A percentile compares a stretch with the other conserved stretches of the same genome.
phyloP scores from a whole-genome alignment of 768 basidiomycete genomes.

The Pisolithus microcarpus region DNA sequence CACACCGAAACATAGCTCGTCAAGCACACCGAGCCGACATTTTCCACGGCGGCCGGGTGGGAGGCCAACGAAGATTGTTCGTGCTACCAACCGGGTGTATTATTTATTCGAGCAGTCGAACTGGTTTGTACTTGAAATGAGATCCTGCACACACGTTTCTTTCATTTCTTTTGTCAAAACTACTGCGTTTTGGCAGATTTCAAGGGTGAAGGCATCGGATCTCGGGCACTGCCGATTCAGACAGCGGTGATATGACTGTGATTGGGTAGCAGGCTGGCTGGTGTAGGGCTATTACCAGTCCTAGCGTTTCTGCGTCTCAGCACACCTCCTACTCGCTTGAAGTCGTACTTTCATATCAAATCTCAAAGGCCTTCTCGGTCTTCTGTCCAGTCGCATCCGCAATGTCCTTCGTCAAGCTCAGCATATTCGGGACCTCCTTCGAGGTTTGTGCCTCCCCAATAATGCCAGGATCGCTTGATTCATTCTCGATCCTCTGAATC shows the following conservation, averaged over 20 bases:
- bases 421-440: conserved; percentile 97
- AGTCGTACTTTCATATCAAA: neutral
- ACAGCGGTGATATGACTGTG: neutral
- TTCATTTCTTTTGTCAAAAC: too few species aligned
- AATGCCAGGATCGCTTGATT: conserved; percentile 9
- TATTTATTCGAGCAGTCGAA: too few species aligned
- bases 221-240: conserved; percentile 3
- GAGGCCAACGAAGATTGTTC: too few species aligned
- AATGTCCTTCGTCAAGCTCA: conserved; percentile 97
- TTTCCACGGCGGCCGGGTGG: too few species aligned
- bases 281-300: too few species aligned
- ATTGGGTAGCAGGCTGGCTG: neutral
- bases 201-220: conserved; percentile 1
- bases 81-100: too few species aligned
- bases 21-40: too few species aligned
- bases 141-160: too few species aligned
- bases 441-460: conserved; percentile 47
- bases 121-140: too few species aligned
- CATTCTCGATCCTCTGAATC: conserved; percentile 13
- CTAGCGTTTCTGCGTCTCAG: conserved; percentile 8
- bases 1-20: too few species aligned
- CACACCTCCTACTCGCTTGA: conserved; percentile 11
- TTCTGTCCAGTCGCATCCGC: conserved; percentile 2
- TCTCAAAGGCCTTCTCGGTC: neutral
- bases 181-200: too few species aligned